Evolutionary conservation across 164 flowering plant species (phyloP), one percentile per base, ranked within the genome.

Genomic region (Litsea cubeba): DNA sequence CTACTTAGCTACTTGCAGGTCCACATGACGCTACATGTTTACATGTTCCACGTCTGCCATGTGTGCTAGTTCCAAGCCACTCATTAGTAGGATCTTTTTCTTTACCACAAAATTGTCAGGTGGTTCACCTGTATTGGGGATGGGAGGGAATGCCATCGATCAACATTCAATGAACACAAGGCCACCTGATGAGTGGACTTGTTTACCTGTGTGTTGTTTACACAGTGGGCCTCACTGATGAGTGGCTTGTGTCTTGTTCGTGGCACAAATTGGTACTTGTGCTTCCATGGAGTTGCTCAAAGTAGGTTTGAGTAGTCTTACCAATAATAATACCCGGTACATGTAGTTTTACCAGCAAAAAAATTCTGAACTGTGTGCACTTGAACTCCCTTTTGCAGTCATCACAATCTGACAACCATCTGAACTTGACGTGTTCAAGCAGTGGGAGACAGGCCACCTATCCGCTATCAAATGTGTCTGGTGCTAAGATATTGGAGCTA

Each of bases 341-440:
- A 12, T 1, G 66, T 22, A 11, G 7, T 62, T 18, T 20, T 18
- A 10, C 65, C 25, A 8, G 66, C 25, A 8, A 6, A 22, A 23
- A 63, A 22, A 17, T 58, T 5, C 22, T 58, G 18, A 58, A 15
- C 62, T 58, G 18, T 17, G 15, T 64, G 46, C 46, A 8, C 46
- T 64, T 28, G 35, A 20, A 49, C 57, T 69, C 66, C 1, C 46
- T 74, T 20, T 78, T 91, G 91, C 97, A 93, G 97, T 79, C 91
- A 0, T 75, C 54, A 69, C 90, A 91, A 79, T 66, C 25, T 0
- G 90, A 86, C 57, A 88, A 81, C 79, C 87, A 88, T 76, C 79
- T 87, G 69, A 89, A 80, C 60, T 54, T 93, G 76, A 89, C 95
- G 0, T 95, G 99, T 84, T 79, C 86, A 62, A 83, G 78, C 82